Percentiles rank a stretch among this genome's conserved stretches.
Evolutionary conservation across 2,329 filamentous ascomycete species (phyloP).

Genomic region (Nectriaceae sp.): DNA sequence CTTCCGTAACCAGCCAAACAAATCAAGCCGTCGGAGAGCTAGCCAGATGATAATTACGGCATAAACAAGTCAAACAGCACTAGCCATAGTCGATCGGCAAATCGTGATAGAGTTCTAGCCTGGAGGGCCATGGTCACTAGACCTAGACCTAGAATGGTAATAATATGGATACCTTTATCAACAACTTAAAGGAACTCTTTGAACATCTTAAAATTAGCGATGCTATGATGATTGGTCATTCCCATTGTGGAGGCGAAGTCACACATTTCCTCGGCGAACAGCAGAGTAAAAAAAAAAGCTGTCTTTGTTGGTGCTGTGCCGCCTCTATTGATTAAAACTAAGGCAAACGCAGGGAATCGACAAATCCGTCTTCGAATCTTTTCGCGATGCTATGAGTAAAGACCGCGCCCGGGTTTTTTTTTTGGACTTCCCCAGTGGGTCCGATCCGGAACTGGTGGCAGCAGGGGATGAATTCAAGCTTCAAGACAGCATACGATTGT

Average conservation of each 20-base stretch:
- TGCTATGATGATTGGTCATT: not conserved
- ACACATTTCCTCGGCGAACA: not conserved
- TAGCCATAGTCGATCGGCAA: not conserved
- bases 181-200: not conserved
- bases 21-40: too few relatives aligned
- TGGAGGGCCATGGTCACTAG: not conserved
- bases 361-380: not conserved
- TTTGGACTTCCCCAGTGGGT: not conserved
- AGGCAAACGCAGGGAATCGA: not conserved
- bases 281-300: not conserved
- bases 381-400: not conserved
- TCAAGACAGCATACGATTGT: not conserved
- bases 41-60: too few relatives aligned
- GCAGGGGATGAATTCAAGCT: not conserved
- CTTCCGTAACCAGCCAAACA: too few relatives aligned
- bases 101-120: not conserved
- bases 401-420: not conserved
- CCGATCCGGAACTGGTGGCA: not conserved
- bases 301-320: not conserved
- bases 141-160: too few relatives aligned
- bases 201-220: not conserved
- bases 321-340: not conserved
- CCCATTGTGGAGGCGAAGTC: not conserved
- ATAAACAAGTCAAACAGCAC: not conserved
- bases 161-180: not conserved